phyloP scores from a whole-genome alignment of 2,329 filamentous ascomycete species.

The Exophiala sp. region DNA sequence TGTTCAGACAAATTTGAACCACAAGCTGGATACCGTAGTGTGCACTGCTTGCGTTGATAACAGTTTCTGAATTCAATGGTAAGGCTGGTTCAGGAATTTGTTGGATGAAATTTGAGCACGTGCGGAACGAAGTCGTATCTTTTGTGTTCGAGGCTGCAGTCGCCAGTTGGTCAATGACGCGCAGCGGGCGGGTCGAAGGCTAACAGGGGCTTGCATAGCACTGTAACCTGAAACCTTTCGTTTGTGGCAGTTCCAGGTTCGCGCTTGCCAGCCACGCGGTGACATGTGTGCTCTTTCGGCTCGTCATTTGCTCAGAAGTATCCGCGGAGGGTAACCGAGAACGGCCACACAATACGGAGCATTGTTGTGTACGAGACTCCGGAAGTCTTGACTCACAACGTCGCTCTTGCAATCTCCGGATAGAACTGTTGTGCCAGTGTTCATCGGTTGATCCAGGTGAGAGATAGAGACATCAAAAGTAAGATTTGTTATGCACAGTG shows the following conservation, averaged over 20 bases:
- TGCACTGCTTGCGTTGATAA: too few relatives aligned
- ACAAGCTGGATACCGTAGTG: too few relatives aligned
- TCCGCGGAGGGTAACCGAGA: background rate
- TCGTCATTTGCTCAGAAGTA: background rate
- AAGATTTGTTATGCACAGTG: slow-evolving; percentile 10
- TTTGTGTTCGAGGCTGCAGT: background rate
- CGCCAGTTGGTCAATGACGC: slow-evolving; percentile 16
- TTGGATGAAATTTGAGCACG: background rate
- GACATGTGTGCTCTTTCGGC: slow-evolving; percentile 5
- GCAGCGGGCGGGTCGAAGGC: slow-evolving; percentile 11
- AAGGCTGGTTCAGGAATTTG: background rate
- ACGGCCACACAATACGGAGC: background rate
- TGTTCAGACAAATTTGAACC: too few relatives aligned
- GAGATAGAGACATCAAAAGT: background rate
- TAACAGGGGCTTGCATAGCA: background rate
- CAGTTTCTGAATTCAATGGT: too few relatives aligned
- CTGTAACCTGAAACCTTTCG: slow-evolving; percentile 11
- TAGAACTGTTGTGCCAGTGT: background rate
- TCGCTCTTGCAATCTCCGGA: slow-evolving; percentile 3
- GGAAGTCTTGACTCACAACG: slow-evolving; percentile 4
- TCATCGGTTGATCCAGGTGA: background rate
- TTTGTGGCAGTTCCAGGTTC: slow-evolving; percentile 3
- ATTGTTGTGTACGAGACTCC: background rate
- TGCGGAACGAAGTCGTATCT: background rate
- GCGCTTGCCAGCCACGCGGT: slow-evolving; percentile 20